Base-by-base conservation (phyloP, 2,329 filamentous ascomycete species). In the Fusarium anthophilum region DNA sequence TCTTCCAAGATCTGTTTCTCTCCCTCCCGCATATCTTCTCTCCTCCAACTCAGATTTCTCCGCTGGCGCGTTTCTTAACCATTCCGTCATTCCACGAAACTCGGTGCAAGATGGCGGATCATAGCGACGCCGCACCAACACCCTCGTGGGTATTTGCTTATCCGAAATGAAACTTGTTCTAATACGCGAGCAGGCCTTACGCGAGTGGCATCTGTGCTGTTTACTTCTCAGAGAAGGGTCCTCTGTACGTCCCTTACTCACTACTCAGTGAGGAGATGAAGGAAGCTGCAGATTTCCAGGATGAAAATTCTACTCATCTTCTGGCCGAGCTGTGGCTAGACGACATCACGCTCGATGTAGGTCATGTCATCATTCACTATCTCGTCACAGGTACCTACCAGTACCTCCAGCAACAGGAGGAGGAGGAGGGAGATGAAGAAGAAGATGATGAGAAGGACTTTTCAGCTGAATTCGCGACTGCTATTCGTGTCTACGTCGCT, bases 361-460 rank as follows among this genome's bases (percentile, higher is more conserved):
- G 70, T 6, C 70, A 70, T 30, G 69, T 66, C 3, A 24, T 73
- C 10, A 37, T 72, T 8, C 69, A 70, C 28, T 73, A 60, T 18
- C 26, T 73, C 4, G 8, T 28, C 5, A 63, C 69, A 0, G 51
- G 48, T 2, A 51, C 22, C 7, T 73, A 73, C 18, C 58, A 69
- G 18, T 61, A 18, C 26, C 61, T 73, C 4, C 24, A 17, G 4
- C 45, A 41, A 2, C 3, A 6, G 1, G 35, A 24, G 3, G 5
- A 15, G 4, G 17, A 20, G 10, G 6, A 39, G 1, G 20, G 8
- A 6, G 37, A 35, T 2, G 32, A 35, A 15, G 35, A 37, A 1
- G 15, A 37, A 5, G 35, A 37, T 5, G 15, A 18, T 35, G 32
- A 17, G 35, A 37, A 37, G 35, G 35, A 2, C 4, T 10, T 39